These are phyloP conservation scores for Lasiosphaeris hirsuta DNA, from an alignment of 495 filamentous ascomycete genomes.

Conservation along the genomic window DNA sequence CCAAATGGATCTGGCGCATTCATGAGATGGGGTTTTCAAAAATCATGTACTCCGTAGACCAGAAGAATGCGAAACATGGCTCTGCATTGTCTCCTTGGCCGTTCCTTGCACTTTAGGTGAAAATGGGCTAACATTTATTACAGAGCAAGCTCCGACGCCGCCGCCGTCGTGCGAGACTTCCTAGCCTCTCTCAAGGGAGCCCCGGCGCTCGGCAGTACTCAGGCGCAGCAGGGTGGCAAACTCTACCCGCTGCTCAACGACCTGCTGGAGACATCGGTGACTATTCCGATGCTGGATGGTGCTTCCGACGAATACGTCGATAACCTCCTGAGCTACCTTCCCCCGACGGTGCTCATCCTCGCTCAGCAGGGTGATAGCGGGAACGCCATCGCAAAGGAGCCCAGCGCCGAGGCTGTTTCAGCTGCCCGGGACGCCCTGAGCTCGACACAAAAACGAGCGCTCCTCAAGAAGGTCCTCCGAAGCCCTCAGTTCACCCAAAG, in stretches of 20 bases:
- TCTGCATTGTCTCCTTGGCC: constrained; percentile 3
- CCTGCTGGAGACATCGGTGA: constrained; percentile 71
- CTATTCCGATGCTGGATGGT: constrained; percentile 70
- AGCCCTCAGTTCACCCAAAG: constrained; percentile 91
- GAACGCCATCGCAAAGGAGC: constrained; percentile 47
- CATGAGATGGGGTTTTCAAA: constrained; percentile 13
- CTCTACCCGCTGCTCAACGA: constrained; percentile 83
- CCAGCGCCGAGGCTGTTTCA: constrained; percentile 60
- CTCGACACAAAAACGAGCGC: constrained; percentile 71
- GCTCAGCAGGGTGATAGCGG: constrained; percentile 59
- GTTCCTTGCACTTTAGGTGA: background rate
- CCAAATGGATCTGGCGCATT: constrained; percentile 4
- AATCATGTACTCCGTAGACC: constrained; percentile 33
- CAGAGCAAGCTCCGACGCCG: constrained; percentile 44
- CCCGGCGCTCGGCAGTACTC: constrained; percentile 31
- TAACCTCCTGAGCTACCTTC: constrained; percentile 71
- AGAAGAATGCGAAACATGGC: constrained; percentile 21
- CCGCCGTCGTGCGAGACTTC: constrained; percentile 78
- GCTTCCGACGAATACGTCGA: constrained; percentile 64
- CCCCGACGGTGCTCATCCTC: constrained; percentile 62
- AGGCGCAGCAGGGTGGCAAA: constrained; percentile 47
- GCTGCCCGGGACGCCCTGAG: constrained; percentile 74
- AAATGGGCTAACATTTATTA: constrained; percentile 33
- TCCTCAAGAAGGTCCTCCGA: constrained; percentile 78
- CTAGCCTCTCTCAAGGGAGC: constrained; percentile 74